These are phyloP conservation scores for Ophiostoma pallidulum DNA, from an alignment of 2,329 filamentous ascomycete species.

Conservation along the genomic window DNA sequence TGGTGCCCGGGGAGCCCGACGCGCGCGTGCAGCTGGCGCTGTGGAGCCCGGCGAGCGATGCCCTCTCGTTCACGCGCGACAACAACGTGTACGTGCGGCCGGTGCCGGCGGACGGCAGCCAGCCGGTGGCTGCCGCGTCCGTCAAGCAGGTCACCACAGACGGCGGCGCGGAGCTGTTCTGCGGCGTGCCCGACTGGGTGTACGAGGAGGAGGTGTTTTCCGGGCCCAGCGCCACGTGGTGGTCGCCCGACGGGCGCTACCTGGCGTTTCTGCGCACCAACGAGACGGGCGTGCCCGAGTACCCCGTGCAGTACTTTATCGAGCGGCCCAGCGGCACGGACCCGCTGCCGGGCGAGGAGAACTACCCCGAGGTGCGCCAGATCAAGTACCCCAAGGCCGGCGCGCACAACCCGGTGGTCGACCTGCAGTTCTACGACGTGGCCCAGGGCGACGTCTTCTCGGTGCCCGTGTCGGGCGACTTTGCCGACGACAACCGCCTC, in stretches of 20 bases:
- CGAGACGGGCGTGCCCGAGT: constrained; percentile 84
- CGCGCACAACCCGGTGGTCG: constrained; percentile 82
- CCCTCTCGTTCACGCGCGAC: constrained; percentile 77
- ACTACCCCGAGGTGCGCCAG: constrained; percentile 78
- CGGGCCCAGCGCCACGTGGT: constrained; percentile 83
- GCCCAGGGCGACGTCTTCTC: constrained; percentile 67
- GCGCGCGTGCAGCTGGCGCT: constrained; percentile 70
- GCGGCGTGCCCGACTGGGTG: constrained; percentile 96
- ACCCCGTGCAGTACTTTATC: constrained; percentile 87
- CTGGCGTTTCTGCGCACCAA: constrained; percentile 90
- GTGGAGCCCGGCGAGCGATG: constrained; percentile 82
- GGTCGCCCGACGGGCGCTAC: constrained; percentile 82
- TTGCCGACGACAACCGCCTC: constrained; percentile 70
- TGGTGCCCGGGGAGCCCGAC: constrained; percentile 59
- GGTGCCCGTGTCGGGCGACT: constrained; percentile 68
- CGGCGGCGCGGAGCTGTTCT: constrained; percentile 81
- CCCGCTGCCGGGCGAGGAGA: constrained; percentile 63
- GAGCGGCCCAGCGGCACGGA: constrained; percentile 69
- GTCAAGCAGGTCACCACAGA: constrained; percentile 73
- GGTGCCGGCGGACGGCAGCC: constrained; percentile 30
- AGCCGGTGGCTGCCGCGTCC: constrained; percentile 20
- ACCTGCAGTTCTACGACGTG: constrained; percentile 82
- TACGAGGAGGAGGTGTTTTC: constrained; percentile 79
- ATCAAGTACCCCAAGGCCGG: constrained; percentile 99
- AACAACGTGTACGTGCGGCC: constrained; percentile 85